Percentiles rank a stretch among this genome's conserved stretches.
Evolutionary conservation across 176 grass and related monocot species (phyloP).

Genomic region (Tuctoria greenei): DNA sequence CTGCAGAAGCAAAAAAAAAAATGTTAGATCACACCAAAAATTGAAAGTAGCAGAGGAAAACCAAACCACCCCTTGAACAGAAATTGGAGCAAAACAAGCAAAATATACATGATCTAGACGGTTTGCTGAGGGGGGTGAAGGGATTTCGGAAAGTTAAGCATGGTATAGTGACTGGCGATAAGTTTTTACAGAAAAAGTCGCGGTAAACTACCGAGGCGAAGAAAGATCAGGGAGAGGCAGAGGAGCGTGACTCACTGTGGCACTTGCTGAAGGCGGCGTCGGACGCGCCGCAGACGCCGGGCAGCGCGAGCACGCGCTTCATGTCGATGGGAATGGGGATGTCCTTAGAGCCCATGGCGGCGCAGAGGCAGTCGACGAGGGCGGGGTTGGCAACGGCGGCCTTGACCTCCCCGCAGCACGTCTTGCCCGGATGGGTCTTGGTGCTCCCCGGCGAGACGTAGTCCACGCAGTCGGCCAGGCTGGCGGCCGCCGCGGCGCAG

Average conservation of each 20-base stretch:
- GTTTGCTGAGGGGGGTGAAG: too few species aligned
- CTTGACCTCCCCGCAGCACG: conserved; percentile 50
- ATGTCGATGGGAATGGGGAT: conserved; percentile 15
- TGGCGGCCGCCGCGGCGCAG: not conserved
- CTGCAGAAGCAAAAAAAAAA: conserved; percentile 28
- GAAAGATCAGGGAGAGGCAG: not conserved
- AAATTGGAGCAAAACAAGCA: not conserved
- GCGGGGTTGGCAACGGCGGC: conserved; percentile 10
- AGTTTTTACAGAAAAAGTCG: not conserved
- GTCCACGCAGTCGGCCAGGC: conserved; percentile 33
- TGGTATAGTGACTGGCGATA: not conserved
- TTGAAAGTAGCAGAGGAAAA: too few species aligned
- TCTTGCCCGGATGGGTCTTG: not conserved
- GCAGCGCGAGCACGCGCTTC: conserved; percentile 36
- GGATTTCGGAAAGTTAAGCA: not conserved
- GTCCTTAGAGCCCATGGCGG: not conserved
- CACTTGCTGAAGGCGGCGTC: conserved; percentile 33
- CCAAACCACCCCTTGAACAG: too few species aligned
- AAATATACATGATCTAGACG: too few species aligned
- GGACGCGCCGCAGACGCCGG: conserved; percentile 34
- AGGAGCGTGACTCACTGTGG: conserved; percentile 17
- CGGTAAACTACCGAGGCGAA: not conserved
- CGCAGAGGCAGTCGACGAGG: conserved; percentile 46
- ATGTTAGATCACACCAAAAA: conserved; percentile 9
- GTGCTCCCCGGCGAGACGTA: conserved; percentile 20